Evolutionary conservation across 164 flowering plant species (phyloP), one percentile per base, ranked within the genome.

Genomic region (Berberis vulgaris): DNA sequence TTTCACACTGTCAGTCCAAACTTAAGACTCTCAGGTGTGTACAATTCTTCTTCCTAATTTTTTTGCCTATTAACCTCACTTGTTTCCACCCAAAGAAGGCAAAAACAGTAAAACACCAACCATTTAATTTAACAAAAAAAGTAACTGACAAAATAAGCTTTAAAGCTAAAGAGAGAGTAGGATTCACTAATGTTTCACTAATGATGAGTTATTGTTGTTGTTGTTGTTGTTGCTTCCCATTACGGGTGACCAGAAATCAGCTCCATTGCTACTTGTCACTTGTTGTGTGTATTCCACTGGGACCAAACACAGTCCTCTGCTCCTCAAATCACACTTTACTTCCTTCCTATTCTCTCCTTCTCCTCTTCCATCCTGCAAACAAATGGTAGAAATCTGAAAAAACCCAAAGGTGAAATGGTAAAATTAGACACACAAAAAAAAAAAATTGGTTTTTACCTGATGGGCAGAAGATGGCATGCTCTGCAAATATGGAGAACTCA

Each of bases 211-310:
- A 26, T 26, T 26, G 26, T 26, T 26, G 69, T 7, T 59, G 26
- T 67, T 72, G 3, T 58, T 58, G 62, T 46, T 40, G 45, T 55
- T 62, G 74, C 65, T 68, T 45, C 69, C 75, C 81, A 74, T 77
- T 6, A 74, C 81, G 5, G 94, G 82, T 40, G 90, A 81, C 97
- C 97, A 90, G 65, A 80, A 75, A 82, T 90, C 94, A 47, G 90
- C 94, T 9, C 97, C 94, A 59, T 90, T 90, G 67, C 67, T 75
- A 67, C 70, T 74, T 5, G 77, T 81, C 63, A 90, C 83, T 54
- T 81, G 80, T 4, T 66, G 65, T 12, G 83, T 83, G 66, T 69
- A 80, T 3, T 74, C 80, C 38, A 86, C 78, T 0, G 97, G 97
- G 5, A 87, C 87, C 64, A 90, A 70, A 66, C 97, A 90, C 60